Evolutionary conservation across 306 rosid genomes (phyloP), one percentile per base, ranked within the genome.

Genomic region (Cucurbita pepo): DNA sequence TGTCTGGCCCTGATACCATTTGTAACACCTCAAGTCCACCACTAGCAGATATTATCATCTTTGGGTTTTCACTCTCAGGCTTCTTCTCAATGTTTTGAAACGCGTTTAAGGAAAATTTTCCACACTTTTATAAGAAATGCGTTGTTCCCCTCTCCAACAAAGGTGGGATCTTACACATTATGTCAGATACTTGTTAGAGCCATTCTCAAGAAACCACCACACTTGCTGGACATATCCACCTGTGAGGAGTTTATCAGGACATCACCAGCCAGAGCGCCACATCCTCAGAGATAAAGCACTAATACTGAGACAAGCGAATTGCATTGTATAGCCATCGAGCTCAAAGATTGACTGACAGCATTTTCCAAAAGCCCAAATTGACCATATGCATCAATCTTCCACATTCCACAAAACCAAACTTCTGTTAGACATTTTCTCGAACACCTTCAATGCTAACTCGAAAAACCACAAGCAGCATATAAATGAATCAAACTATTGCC

Each of bases 211-310:
- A 81, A 79, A 58, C 96, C 96, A 80, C 96, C 96, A 80, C 96
- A 86, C 70, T 87, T 92, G 73, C 89, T 85, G 59, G 90, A 92
- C 98, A 90, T 87, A 74, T 90, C 89, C 74, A 92, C 89, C 81
- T 87, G 86, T 41, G 88, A 77, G 78, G 85, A 78, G 59, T 86
- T 84, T 16, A 88, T 75, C 74, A 81, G 81, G 56, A 84, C 85
- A 80, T 90, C 86, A 59, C 5, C 21, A 47, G 59, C 76, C 37
- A 85, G 38, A 13, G 45, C 72, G 21, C 41, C 96, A 93, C 84
- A 93, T 77, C 48, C 98, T 96, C 62, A 87, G 38, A 64, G 88
- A 81, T 78, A 90, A 40, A 67, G 91, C 86, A 21, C 91, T 85
- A 65, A 88, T 71, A 74, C 97, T 91, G 54, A 88, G 88, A 79